A percentile compares a stretch with the other conserved stretches of the same genome.
Conservation (phyloP, 306 rosid genomes). For the Carpinus fangiana region DNA sequence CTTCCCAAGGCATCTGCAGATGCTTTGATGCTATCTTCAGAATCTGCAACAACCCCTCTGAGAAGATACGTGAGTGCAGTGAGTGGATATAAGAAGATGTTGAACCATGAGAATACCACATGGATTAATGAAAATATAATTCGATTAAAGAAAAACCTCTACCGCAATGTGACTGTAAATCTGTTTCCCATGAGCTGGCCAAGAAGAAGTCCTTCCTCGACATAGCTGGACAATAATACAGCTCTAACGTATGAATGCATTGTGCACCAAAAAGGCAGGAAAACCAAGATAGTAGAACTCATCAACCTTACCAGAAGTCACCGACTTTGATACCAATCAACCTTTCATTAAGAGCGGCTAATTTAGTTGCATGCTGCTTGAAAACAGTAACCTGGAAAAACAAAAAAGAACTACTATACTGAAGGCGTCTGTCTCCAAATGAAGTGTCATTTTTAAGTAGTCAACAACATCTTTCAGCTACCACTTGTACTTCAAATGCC, state of each 20-base stretch:
- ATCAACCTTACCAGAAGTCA: slow-evolving; percentile 78
- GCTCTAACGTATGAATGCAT: slow-evolving; percentile 26
- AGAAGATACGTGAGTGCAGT: slow-evolving; percentile 35
- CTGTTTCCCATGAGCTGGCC: slow-evolving; percentile 93
- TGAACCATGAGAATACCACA: slow-evolving; percentile 18
- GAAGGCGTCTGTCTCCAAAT: slow-evolving; percentile 22
- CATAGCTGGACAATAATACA: slow-evolving; percentile 61
- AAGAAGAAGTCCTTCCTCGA: slow-evolving; percentile 81
- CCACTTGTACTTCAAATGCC: not conserved
- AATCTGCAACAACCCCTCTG: slow-evolving; percentile 96
- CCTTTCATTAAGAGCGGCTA: slow-evolving; percentile 85
- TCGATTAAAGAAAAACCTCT: slow-evolving; percentile 34
- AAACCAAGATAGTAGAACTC: slow-evolving; percentile 21
- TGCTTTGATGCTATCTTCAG: slow-evolving; percentile 77
- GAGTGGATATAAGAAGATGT: slow-evolving; percentile 18
- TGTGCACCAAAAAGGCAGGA: slow-evolving; percentile 15
- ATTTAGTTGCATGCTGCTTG: slow-evolving; percentile 74
- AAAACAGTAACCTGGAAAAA: slow-evolving; percentile 78
- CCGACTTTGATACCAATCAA: slow-evolving; percentile 89
- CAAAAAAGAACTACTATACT: slow-evolving; percentile 27
- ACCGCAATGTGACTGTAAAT: slow-evolving; percentile 86
- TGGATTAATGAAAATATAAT: not conserved
- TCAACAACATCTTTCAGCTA: not conserved
- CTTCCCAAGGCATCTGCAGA: slow-evolving; percentile 80
- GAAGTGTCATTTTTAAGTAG: not conserved